Evolutionary conservation across 352 stramenopile species (phyloP).

Genomic region (Pythium oligandrum): DNA sequence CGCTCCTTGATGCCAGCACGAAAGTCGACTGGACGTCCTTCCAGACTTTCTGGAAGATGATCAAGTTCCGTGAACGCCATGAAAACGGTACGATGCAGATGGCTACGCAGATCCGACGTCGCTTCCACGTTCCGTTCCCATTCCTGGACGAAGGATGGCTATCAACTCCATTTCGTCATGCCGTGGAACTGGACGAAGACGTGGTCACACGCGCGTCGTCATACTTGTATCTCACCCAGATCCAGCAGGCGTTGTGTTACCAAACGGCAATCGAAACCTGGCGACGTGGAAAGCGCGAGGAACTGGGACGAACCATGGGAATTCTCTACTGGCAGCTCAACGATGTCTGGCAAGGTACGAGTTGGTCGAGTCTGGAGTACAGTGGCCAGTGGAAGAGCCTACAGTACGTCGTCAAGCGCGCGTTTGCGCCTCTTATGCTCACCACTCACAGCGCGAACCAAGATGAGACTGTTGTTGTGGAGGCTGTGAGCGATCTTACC

Average conservation of each 20-base stretch:
- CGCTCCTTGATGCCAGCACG: slow-evolving; percentile 45
- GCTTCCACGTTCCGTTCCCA: slow-evolving; percentile 67
- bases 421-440: slow-evolving; percentile 67
- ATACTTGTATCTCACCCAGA: slow-evolving; percentile 72
- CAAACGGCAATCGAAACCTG: slow-evolving; percentile 68
- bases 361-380: slow-evolving; percentile 85
- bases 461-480: slow-evolving; percentile 25
- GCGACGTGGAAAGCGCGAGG: slow-evolving; percentile 49
- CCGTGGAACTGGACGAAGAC: slow-evolving; percentile 4
- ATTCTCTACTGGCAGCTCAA: slow-evolving; percentile 89
- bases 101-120: slow-evolving; percentile 55
- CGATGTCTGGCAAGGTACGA: slow-evolving; percentile 85
- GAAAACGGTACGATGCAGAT: slow-evolving; percentile 76
- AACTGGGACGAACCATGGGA: slow-evolving; percentile 60
- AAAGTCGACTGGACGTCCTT: slow-evolving; percentile 60
- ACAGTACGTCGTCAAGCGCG: slow-evolving; percentile 65
- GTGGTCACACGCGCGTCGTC: slow-evolving; percentile 37
- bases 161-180: slow-evolving; percentile 13
- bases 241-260: slow-evolving; percentile 79
- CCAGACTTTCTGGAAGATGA: slow-evolving; percentile 57
- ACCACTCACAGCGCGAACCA: slow-evolving; percentile 27
- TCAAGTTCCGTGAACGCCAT: slow-evolving; percentile 81
- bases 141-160: slow-evolving; percentile 59
- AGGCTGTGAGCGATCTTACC: slow-evolving; percentile 46
- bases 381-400: slow-evolving; percentile 77